Base-by-base conservation (phyloP, 768 basidiomycete genomes). In the Pleurotus tuber-regium region DNA sequence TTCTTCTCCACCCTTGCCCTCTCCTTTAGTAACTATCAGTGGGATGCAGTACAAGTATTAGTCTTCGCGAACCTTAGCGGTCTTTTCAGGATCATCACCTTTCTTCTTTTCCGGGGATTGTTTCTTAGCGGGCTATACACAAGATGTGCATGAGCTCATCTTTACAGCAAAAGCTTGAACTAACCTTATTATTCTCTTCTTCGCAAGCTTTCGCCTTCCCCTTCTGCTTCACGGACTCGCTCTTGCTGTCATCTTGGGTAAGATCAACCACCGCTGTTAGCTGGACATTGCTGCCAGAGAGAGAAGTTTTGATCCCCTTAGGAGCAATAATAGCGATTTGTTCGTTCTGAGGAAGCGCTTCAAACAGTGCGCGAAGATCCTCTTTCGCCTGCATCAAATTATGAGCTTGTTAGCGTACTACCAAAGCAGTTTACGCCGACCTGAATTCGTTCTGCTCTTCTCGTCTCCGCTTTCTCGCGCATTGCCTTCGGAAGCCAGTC, bases 1-100 rank as follows among this genome's bases (percentile, higher is more conserved):
- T 82, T 87, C 69, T 80, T 86, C 58, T 86, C 86, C 43, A 75
- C 69, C 51, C 75, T 79, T 46, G 86, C 85, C 61, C 83, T 87
- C 56, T 85, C 83, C 89, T 91, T 55, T 19, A 25, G n/a, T 40
- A 30, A 28, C 49, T 49, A 38, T 49, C 33, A 52, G 50, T 31
- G 26, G 29, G 30, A 39, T n/a, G n/a, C 21, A 39, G 4, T 23
- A 52, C 4, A 26, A 1, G 12, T 8, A 4, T 3, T 26, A 8
- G 23, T 12, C n/a, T n/a, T n/a, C n/a, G 47, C 57, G 12, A 61
- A 83, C 84, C 76, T 82, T 84, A 8, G 78, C 73, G 18, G 63
- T 66, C 53, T 82, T 86, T 54, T 83, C 86, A 4, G 78, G 72
- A 57, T 88, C 84, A 12, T 38, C 35, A n/a, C 46, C 18, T n/a